Percentiles rank a stretch among this genome's conserved stretches.
phyloP scores from a whole-genome alignment of 2,329 filamentous ascomycete species.

The Botrytis sinoallii region DNA sequence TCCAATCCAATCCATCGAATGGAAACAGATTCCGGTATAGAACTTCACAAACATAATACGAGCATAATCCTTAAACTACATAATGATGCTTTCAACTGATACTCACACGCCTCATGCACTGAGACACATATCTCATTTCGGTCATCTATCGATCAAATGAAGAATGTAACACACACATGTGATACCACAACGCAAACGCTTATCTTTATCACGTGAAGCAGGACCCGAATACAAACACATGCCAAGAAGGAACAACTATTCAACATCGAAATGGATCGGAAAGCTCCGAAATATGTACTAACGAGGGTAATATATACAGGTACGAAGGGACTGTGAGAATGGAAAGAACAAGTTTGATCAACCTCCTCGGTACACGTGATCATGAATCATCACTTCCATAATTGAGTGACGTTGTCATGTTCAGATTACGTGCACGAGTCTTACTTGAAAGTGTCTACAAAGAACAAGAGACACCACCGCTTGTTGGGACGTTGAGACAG shows the following conservation, averaged over 20 bases:
- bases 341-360: neutral
- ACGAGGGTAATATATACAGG: neutral
- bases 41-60: neutral
- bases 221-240: neutral
- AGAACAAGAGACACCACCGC: slow-evolving; percentile 22
- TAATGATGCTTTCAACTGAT: slow-evolving; percentile 11
- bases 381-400: neutral
- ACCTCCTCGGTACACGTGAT: neutral
- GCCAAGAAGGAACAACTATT: neutral
- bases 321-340: neutral
- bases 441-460: neutral
- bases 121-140: neutral
- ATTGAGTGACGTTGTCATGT: neutral
- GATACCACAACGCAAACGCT: neutral
- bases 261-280: neutral
- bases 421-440: neutral
- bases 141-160: neutral
- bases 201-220: slow-evolving; percentile 4
- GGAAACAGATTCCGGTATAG: neutral
- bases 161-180: neutral
- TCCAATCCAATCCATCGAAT: neutral
- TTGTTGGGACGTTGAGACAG: slow-evolving; percentile 41
- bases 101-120: neutral
- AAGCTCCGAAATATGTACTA: slow-evolving; percentile 2
- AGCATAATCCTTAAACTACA: neutral